A percentile compares a stretch with the other conserved stretches of the same genome.
These are phyloP conservation scores for Colletotrichum cordylinicola DNA, from an alignment of 2,329 filamentous ascomycete species.

Conservation along the genomic window DNA sequence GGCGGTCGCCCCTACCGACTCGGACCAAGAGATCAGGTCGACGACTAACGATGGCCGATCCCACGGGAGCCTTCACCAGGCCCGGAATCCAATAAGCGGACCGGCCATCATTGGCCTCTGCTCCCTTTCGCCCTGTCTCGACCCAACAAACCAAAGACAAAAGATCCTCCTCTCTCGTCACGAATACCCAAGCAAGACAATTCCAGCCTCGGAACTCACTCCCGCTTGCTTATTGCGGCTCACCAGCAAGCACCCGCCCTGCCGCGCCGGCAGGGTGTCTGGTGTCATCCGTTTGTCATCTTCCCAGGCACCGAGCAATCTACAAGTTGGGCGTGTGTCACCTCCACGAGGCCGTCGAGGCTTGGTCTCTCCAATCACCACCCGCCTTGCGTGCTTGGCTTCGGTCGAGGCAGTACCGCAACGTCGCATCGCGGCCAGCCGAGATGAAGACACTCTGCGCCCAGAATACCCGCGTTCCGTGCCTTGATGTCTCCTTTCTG, in stretches of 20 bases:
- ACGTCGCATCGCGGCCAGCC: slow-evolving; percentile 6
- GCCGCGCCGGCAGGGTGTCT: not conserved
- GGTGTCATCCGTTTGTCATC: not conserved
- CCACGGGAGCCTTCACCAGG: not conserved
- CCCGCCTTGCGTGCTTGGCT: not conserved
- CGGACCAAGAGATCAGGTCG: not conserved
- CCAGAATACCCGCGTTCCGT: not conserved
- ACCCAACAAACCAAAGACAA: not conserved
- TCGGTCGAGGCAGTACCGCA: slow-evolving; percentile 6
- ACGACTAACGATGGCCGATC: not conserved
- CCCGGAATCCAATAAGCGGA: not conserved
- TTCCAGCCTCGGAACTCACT: slow-evolving; percentile 3
- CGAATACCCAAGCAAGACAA: not conserved
- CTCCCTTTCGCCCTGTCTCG: not conserved
- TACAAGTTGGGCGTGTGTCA: not conserved
- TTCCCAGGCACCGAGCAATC: not conserved
- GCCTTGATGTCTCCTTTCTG: not conserved
- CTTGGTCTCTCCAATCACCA: not conserved
- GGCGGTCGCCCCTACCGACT: not conserved
- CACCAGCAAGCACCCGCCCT: not conserved
- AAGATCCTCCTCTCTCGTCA: not conserved
- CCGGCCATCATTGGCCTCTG: not conserved
- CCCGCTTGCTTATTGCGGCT: slow-evolving; percentile 12
- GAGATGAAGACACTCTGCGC: slow-evolving; percentile 1
- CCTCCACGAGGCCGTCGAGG: not conserved